Evolutionary conservation across 352 stramenopile genomes (phyloP).

Genomic region (Globisporangium paroecandrum): DNA sequence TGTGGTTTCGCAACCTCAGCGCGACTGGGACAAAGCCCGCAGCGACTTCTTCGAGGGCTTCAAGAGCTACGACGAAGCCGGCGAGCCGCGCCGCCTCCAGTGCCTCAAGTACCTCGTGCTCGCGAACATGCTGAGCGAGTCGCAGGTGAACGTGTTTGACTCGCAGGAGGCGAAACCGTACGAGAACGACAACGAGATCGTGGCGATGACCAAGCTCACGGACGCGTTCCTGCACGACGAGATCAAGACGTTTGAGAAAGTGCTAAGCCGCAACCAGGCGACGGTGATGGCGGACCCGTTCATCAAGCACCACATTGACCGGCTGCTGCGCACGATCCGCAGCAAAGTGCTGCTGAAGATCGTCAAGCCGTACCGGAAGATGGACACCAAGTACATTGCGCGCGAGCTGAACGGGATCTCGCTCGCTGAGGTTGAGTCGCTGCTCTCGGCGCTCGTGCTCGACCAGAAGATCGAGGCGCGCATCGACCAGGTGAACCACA

Average conservation of each 20-base stretch:
- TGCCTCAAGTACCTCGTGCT: constrained; percentile 95
- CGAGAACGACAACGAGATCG: constrained; percentile 94
- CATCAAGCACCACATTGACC: constrained; percentile 93
- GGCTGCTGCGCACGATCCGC: constrained; percentile 92
- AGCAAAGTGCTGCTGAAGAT: constrained; percentile 94
- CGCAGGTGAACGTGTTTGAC: constrained; percentile 95
- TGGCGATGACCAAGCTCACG: constrained; percentile 94
- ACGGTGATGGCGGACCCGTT: constrained; percentile 95
- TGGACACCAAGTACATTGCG: constrained; percentile 90
- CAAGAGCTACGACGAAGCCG: constrained; percentile 96
- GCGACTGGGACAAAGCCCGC: constrained; percentile 90
- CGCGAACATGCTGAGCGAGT: constrained; percentile 94
- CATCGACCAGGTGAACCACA: constrained; percentile 91
- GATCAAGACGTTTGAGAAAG: constrained; percentile 93
- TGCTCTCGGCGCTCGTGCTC: constrained; percentile 91
- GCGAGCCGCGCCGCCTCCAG: constrained; percentile 87
- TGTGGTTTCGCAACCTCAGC: constrained; percentile 21
- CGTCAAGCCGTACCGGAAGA: constrained; percentile 92
- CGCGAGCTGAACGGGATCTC: constrained; percentile 91
- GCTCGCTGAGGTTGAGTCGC: constrained; percentile 87
- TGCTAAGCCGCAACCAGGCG: constrained; percentile 83
- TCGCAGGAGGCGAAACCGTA: constrained; percentile 91
- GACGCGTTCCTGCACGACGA: constrained; percentile 94
- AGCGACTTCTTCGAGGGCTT: constrained; percentile 95
- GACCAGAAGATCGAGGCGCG: constrained; percentile 90